Evolutionary conservation across 1,139 yeast genomes (phyloP).

Genomic region (Yamadazyma atlantica): DNA sequence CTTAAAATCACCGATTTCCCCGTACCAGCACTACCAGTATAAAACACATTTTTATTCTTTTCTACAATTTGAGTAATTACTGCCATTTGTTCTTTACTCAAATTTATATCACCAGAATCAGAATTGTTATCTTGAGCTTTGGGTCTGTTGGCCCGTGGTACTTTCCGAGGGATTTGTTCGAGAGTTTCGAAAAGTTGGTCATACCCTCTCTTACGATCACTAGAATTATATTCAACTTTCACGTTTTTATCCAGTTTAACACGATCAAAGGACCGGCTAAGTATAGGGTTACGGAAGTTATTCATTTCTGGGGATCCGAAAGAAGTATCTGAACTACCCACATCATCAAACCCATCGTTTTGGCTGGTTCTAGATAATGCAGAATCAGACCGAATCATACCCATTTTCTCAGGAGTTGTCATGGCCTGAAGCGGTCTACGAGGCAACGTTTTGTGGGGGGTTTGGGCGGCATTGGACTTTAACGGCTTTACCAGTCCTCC

Average conservation of each 20-base stretch:
- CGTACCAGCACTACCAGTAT: conserved; percentile 84
- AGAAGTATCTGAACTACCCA: conserved; percentile 28
- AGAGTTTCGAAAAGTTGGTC: conserved; percentile 9
- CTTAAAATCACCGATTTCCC: conserved; percentile 77
- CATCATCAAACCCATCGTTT: conserved; percentile 27
- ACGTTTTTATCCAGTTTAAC: not conserved
- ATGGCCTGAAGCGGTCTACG: conserved; percentile 2
- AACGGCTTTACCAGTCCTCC: conserved; percentile 4
- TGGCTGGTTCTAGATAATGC: conserved; percentile 18
- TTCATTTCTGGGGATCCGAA: conserved; percentile 31
- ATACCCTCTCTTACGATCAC: conserved; percentile 5
- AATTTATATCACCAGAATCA: conserved; percentile 6
- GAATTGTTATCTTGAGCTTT: not conserved
- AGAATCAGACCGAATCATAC: conserved; percentile 20
- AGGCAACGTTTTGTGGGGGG: not conserved
- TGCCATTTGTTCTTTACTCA: conserved; percentile 62
- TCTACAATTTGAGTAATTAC: conserved; percentile 67
- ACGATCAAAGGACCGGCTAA: conserved; percentile 13
- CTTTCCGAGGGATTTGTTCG: conserved; percentile 4
- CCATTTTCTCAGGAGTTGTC: conserved; percentile 20
- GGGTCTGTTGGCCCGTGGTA: conserved; percentile 5
- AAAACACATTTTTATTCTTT: conserved; percentile 56
- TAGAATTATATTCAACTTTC: conserved; percentile 1
- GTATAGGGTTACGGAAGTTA: conserved; percentile 25
- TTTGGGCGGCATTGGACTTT: not conserved